Evolutionary conservation across 768 basidiomycete species (phyloP), one percentile per base, ranked within the genome.

Genomic region (Mycena belliarum): DNA sequence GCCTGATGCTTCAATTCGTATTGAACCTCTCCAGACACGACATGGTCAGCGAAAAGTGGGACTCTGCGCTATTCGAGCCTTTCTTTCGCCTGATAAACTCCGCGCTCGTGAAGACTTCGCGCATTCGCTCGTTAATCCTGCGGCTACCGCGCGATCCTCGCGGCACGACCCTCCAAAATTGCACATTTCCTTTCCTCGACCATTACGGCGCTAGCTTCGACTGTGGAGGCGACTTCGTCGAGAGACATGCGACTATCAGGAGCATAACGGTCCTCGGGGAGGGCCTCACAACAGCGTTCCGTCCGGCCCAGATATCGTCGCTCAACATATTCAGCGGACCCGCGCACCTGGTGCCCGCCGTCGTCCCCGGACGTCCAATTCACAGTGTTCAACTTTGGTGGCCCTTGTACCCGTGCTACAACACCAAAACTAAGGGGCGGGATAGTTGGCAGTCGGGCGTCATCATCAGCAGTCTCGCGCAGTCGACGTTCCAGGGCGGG

Each of bases 271-370:
- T 54, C 4, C 52, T 54, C 14, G 45, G 37, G 21, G 52, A 53
- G 18, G 43, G 37, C 6, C 5, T 28, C 43, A 21, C 33, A 18
- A 23, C 29, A 5, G 5, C 15, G 21, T 35, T 52, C 23, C 26
- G 21, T 20, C 42, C 52, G 3, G 45, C 44, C 1, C 25, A 54
- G 10, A 5, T 54, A n/a, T 35, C 41, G 4, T 15, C n/a, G 9
- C 51, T 52, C 42, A 43, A 3, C 14, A 37, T 54, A 9, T 54
- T 54, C 52, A 54, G 45, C 35, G 52, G 52, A 1, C 43, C 52
- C 18, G 35, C 44, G 6, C 38, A 54, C n/a, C 10, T 46, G 37
- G 52, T 47, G 14, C 43, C 44, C 6, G 16, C 7, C 7, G 20
- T 54, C 26, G 26, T 54, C 12, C 52, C 52, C 7, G 35, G 37